phyloP scores from a whole-genome alignment of 202 grass and related monocot species.

The Eragrostis tef region DNA sequence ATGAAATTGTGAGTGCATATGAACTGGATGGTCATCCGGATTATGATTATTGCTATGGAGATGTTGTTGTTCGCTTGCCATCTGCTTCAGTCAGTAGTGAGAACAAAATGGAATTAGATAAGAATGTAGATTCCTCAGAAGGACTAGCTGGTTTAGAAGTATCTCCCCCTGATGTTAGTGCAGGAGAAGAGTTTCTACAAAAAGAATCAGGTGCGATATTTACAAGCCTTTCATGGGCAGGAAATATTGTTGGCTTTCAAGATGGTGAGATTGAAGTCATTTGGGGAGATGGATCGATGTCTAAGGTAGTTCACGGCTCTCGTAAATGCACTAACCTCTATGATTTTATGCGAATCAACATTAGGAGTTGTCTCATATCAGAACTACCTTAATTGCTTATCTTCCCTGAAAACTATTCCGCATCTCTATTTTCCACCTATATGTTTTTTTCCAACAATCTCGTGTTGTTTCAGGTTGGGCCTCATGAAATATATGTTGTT shows the following conservation, averaged over 20 bases:
- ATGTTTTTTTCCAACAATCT: constrained; percentile 22
- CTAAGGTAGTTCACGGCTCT: constrained; percentile 64
- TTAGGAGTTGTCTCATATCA: constrained; percentile 30
- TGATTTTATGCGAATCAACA: constrained; percentile 36
- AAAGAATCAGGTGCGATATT: constrained; percentile 50
- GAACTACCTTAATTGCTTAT: neutral
- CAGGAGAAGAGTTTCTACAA: constrained; percentile 51
- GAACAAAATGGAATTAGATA: constrained; percentile 51
- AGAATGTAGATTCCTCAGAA: constrained; percentile 51
- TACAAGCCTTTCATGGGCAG: constrained; percentile 78
- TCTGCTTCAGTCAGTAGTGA: constrained; percentile 57
- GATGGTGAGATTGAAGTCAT: constrained; percentile 84
- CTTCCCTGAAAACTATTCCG: constrained; percentile 27
- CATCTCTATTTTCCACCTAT: neutral
- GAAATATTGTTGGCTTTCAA: constrained; percentile 78
- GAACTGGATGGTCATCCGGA: constrained; percentile 91
- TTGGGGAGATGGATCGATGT: constrained; percentile 76
- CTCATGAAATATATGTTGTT: constrained; percentile 90
- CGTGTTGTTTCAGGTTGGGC: constrained; percentile 72
- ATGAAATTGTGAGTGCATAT: constrained; percentile 90
- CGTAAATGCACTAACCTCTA: neutral
- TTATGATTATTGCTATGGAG: constrained; percentile 97
- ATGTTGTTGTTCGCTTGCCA: constrained; percentile 86
- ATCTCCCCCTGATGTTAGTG: constrained; percentile 28
- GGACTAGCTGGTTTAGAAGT: constrained; percentile 44